phyloP scores from a whole-genome alignment of 306 rosid genomes.

The Fragaria ananassa region DNA sequence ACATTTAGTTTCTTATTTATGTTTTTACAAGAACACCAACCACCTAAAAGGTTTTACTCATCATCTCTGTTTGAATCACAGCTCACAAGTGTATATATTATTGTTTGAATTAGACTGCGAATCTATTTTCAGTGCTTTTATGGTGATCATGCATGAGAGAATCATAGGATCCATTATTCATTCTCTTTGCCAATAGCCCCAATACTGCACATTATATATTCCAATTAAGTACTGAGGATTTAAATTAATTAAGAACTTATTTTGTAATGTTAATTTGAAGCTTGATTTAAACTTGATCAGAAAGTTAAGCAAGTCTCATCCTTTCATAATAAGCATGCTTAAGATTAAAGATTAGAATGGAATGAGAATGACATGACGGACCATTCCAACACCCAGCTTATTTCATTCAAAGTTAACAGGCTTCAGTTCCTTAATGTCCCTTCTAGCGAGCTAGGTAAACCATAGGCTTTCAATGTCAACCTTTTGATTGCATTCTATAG shows the following conservation, averaged over 20 bases:
- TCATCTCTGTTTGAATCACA: not conserved
- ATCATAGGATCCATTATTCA: too few species aligned
- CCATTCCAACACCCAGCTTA: not conserved
- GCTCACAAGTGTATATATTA: not conserved
- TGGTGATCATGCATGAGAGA: too few species aligned
- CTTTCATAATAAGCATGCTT: conserved; percentile 7
- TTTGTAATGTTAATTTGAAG: not conserved
- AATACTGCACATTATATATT: not conserved
- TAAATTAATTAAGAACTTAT: not conserved
- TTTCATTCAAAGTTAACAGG: not conserved
- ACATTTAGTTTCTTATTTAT: not conserved
- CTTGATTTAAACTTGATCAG: not conserved
- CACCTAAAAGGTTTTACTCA: not conserved
- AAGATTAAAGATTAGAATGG: conserved; percentile 13
- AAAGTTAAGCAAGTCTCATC: conserved; percentile 1
- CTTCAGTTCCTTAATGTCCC: not conserved
- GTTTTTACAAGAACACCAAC: not conserved
- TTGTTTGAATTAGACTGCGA: not conserved
- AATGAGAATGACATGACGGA: not conserved
- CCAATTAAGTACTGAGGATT: not conserved
- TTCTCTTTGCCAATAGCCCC: too few species aligned
- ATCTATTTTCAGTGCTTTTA: not conserved
- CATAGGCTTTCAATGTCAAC: conserved; percentile 5
- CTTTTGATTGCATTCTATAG: not conserved
- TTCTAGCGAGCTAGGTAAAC: not conserved